Evolutionary conservation across 345 rosid species (phyloP), one percentile per base, ranked within the genome.

Genomic region (Corchorus olitorius): DNA sequence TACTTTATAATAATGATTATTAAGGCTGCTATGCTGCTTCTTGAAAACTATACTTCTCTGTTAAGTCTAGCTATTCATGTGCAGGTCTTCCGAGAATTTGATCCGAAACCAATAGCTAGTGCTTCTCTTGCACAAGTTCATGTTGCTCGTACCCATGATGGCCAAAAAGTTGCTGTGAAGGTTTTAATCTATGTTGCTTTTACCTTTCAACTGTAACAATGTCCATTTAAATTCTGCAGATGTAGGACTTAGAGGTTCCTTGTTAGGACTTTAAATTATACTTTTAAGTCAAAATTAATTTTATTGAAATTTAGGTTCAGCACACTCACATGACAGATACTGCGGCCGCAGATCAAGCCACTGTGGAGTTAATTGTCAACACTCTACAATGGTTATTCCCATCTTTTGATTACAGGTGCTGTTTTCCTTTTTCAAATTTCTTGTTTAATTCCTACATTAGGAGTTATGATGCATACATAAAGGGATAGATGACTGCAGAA

Each of bases 71-170:
- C 62, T 33, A 55, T 79, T 69, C 41, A 49, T 77, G 58, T 77
- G 64, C 79, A 93, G 98, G 80, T 93, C 27, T 96, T 92, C 74
- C 78, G 78, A 46, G 97, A 96, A 45, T 92, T 96, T 84, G 92
- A 96, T 77, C 93, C 97, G 62, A 92, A 87, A 82, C 98, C 98
- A 0, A 87, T 96, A 69, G 99, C 98, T 53, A 96, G 98, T 83
- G 98, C 99, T 83, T 93, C 99, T 73, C 94, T 96, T 73, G 99
- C 99, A 67, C 98, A 96, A 92, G 98, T 96, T 84, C 99, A 96
- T 90, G 90, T 92, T 85, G 98, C 99, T 78, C 84, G 77, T 22
- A 91, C 88, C 0, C 85, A 46, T 70, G 89, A 87, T 75, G 97
- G 97, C 58, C 83, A 81, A 83, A 96, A 92, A 85, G 93, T 96